Evolutionary conservation across 306 rosid genomes (phyloP).

Genomic region (Cyclanthera cordifolia): DNA sequence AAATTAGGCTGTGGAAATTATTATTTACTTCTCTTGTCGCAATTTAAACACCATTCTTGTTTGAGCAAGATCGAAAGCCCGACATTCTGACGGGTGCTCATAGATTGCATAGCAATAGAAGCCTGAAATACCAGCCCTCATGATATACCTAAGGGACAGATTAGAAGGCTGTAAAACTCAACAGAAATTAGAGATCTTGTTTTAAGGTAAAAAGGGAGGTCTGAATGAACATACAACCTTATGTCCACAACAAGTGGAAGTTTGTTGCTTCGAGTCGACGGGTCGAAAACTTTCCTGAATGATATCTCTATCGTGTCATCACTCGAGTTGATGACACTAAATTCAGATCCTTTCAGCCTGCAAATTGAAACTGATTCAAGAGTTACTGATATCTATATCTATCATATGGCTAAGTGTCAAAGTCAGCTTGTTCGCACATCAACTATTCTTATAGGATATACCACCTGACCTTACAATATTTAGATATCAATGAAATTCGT

Average conservation of each 20-base stretch:
- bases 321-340: conserved; percentile 20
- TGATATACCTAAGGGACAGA: conserved; percentile 21
- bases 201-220: background rate
- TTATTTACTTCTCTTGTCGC: conserved; percentile 27
- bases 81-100: conserved; percentile 24
- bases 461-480: no score
- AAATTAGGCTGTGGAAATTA: no score
- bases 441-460: no score
- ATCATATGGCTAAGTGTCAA: background rate
- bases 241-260: conserved; percentile 32
- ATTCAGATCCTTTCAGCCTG: conserved; percentile 30
- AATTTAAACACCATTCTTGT: conserved; percentile 37
- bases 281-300: conserved; percentile 17
- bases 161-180: conserved; percentile 27
- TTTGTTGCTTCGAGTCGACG: conserved; percentile 9
- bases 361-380: background rate
- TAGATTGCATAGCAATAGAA: conserved; percentile 35
- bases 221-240: conserved; percentile 16
- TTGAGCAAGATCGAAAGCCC: conserved; percentile 31
- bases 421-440: no score
- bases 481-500: no score
- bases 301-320: conserved; percentile 27
- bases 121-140: conserved; percentile 33
- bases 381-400: background rate
- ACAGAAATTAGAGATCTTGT: background rate